These are phyloP conservation scores for Claviceps africana DNA, from an alignment of 2,329 filamentous ascomycete genomes.

Conservation along the genomic window DNA sequence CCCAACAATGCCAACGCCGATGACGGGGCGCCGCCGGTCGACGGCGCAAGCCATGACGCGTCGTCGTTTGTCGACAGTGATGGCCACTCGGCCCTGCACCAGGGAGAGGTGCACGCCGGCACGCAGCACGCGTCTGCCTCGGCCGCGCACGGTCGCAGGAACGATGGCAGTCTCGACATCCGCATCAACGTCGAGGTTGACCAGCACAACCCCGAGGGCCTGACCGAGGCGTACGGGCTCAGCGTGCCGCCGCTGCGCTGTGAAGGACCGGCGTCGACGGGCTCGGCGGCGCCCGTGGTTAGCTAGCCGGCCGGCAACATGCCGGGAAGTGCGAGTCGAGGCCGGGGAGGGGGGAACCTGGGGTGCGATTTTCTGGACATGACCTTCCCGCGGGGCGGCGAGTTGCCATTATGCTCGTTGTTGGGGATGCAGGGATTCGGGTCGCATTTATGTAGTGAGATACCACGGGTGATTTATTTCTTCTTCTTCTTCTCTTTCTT, in stretches of 20 bases:
- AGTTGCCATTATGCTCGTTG: not conserved
- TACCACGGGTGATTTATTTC: not conserved
- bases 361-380: too few species aligned
- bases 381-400: too few species aligned
- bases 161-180: slow-evolving; percentile 59
- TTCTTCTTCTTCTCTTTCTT: too few species aligned
- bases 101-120: slow-evolving; percentile 65
- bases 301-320: not conserved
- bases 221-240: slow-evolving; percentile 70
- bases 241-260: slow-evolving; percentile 60
- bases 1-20: slow-evolving; percentile 30
- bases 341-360: too few species aligned
- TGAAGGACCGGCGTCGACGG: slow-evolving; percentile 4
- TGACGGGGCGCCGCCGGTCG: slow-evolving; percentile 13
- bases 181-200: slow-evolving; percentile 78
- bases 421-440: not conserved
- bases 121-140: slow-evolving; percentile 61
- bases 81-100: slow-evolving; percentile 57
- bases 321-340: too few species aligned
- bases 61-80: slow-evolving; percentile 35
- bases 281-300: not conserved
- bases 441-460: not conserved
- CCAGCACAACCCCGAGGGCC: slow-evolving; percentile 66
- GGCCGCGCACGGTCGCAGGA: slow-evolving; percentile 36
- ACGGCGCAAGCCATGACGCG: slow-evolving; percentile 8